Percentiles rank a stretch among this genome's conserved stretches.
These are phyloP conservation scores for Exophiala calicioides DNA, from an alignment of 2,329 filamentous ascomycete genomes.

Conservation along the genomic window DNA sequence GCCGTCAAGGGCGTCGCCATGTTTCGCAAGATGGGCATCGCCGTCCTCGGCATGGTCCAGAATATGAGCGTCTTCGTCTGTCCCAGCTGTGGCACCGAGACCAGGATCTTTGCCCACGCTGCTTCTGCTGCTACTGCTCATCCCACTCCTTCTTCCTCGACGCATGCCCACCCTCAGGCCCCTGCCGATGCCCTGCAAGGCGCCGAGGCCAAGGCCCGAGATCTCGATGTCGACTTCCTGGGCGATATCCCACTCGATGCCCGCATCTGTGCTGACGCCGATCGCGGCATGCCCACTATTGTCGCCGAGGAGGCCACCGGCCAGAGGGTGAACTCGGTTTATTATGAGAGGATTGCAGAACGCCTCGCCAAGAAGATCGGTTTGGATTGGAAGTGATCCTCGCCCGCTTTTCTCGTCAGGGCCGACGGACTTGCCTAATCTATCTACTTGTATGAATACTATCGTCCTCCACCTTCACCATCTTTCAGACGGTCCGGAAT, in stretches of 20 bases:
- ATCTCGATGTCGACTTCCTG: conserved; percentile 74
- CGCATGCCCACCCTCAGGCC: too few relatives aligned
- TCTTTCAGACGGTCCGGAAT: too few relatives aligned
- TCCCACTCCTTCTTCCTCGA: neutral
- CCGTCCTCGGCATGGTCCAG: conserved; percentile 79
- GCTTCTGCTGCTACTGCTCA: too few relatives aligned
- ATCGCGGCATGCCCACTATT: conserved; percentile 84
- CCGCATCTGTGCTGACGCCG: conserved; percentile 82
- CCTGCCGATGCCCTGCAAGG: conserved; percentile 55
- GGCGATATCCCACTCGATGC: conserved; percentile 88
- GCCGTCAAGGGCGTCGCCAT: conserved; percentile 89
- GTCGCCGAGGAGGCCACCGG: conserved; percentile 69
- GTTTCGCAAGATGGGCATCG: conserved; percentile 81
- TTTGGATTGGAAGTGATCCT: conserved; percentile 39
- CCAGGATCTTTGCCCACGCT: conserved; percentile 71
- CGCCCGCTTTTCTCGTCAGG: neutral
- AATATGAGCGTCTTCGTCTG: conserved; percentile 89
- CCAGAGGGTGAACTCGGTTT: conserved; percentile 65
- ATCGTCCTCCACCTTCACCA: too few relatives aligned
- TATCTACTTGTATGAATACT: too few relatives aligned
- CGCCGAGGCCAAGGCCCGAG: conserved; percentile 67
- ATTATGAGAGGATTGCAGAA: conserved; percentile 71
- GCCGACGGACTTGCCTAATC: too few relatives aligned
- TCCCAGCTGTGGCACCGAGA: conserved; percentile 72
- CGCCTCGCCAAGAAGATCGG: conserved; percentile 49